Conservation (phyloP, 805 yeast species). For the Ogataea dorogensis region DNA sequence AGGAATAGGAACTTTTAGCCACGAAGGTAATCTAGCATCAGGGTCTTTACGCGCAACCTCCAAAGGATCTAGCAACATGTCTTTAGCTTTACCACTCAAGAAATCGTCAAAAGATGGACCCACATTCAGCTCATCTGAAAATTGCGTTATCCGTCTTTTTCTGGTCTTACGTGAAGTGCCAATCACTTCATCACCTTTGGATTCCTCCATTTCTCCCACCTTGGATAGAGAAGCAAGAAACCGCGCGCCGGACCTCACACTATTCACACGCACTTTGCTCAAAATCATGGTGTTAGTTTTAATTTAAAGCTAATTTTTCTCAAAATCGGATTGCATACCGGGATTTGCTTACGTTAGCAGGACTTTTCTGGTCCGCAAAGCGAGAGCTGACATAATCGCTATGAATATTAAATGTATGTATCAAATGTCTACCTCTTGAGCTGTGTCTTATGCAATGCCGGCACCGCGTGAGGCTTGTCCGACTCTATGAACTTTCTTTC, state of each 20-base stretch:
- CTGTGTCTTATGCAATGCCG: slow-evolving; percentile 26
- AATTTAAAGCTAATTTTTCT: slow-evolving; percentile 1
- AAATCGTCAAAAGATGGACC: slow-evolving; percentile 97
- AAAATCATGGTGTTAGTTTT: slow-evolving; percentile 1
- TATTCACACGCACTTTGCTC: neutral
- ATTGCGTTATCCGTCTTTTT: slow-evolving; percentile 54
- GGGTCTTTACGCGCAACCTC: slow-evolving; percentile 69
- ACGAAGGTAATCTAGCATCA: slow-evolving; percentile 74
- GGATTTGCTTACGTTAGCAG: slow-evolving; percentile 5
- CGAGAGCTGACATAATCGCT: slow-evolving; percentile 4
- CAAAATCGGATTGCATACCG: slow-evolving; percentile 1
- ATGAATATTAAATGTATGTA: slow-evolving; percentile 1
- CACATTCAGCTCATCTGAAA: slow-evolving; percentile 65
- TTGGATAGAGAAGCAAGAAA: slow-evolving; percentile 4
- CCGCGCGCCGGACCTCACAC: neutral
- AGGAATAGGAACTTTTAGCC: slow-evolving; percentile 98
- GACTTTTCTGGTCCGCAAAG: slow-evolving; percentile 5
- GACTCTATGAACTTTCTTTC: slow-evolving; percentile 25
- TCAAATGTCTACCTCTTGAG: slow-evolving; percentile 11
- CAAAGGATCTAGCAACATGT: slow-evolving; percentile 68
- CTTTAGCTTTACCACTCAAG: slow-evolving; percentile 74
- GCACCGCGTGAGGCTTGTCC: slow-evolving; percentile 18
- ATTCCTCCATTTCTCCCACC: neutral
- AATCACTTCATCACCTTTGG: slow-evolving; percentile 1
- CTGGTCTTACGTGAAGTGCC: slow-evolving; percentile 21